These are phyloP conservation scores for Aspergillus haitiensis DNA, from an alignment of 495 filamentous ascomycete species.

Conservation along the genomic window DNA sequence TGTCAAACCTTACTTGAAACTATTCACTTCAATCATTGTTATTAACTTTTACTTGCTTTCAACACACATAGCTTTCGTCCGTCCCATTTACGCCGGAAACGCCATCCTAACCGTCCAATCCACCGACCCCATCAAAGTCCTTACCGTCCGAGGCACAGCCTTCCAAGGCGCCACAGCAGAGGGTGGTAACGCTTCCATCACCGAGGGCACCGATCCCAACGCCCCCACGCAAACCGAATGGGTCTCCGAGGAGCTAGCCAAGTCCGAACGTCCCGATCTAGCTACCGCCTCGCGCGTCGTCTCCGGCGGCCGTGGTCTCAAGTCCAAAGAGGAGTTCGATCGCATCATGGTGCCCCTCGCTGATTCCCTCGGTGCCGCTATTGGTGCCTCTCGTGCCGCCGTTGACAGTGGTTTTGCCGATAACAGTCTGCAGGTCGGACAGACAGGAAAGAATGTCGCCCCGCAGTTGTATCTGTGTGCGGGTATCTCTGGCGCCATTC, in stretches of 20 bases:
- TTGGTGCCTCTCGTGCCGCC: slow-evolving; percentile 90
- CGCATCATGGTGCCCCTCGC: slow-evolving; percentile 86
- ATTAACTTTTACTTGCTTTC: not conserved
- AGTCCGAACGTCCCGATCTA: slow-evolving; percentile 93
- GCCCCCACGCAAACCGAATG: slow-evolving; percentile 71
- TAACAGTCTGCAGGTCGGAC: slow-evolving; percentile 96
- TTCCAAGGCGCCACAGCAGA: slow-evolving; percentile 60
- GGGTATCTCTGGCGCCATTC: slow-evolving; percentile 94
- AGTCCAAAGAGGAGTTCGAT: slow-evolving; percentile 97
- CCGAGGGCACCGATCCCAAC: slow-evolving; percentile 58
- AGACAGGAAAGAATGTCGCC: slow-evolving; percentile 97
- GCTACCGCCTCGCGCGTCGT: slow-evolving; percentile 85
- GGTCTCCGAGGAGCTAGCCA: slow-evolving; percentile 90
- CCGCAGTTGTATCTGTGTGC: slow-evolving; percentile 94
- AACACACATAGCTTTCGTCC: slow-evolving; percentile 73
- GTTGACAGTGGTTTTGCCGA: slow-evolving; percentile 99
- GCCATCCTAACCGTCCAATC: slow-evolving; percentile 97
- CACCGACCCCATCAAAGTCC: slow-evolving; percentile 77
- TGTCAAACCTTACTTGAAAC: not conserved
- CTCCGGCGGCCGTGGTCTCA: slow-evolving; percentile 90
- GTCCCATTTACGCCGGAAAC: slow-evolving; percentile 97
- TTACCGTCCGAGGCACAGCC: slow-evolving; percentile 90
- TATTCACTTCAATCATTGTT: not conserved
- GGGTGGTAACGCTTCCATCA: slow-evolving; percentile 50
- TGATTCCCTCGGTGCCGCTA: slow-evolving; percentile 86